Conservation (phyloP, 768 basidiomycete species). For the Chalciporus sphaerocephalus region DNA sequence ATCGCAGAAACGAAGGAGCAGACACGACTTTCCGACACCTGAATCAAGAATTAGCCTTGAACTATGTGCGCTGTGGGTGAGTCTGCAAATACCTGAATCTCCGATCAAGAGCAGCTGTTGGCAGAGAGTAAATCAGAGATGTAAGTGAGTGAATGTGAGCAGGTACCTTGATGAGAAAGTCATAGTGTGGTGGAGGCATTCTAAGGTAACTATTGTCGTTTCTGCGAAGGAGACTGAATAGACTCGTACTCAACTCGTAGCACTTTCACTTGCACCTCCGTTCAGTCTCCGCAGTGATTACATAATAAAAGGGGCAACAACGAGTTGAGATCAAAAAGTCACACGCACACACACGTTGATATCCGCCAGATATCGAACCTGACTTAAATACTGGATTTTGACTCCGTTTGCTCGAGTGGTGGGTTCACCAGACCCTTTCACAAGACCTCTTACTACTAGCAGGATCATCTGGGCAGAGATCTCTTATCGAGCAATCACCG, state of each 20-base stretch:
- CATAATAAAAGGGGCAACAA: slow-evolving; percentile 5
- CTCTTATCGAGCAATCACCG: neutral
- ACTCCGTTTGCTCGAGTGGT: neutral
- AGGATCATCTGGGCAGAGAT: no score
- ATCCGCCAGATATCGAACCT: neutral
- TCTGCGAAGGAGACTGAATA: neutral
- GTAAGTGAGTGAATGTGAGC: slow-evolving; percentile 6
- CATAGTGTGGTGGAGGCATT: slow-evolving; percentile 94
- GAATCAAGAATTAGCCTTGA: slow-evolving; percentile 14
- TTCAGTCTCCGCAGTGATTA: slow-evolving; percentile 23
- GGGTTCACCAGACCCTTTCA: neutral
- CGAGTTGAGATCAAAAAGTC: no score
- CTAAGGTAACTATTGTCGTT: slow-evolving; percentile 1
- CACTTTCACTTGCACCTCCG: neutral
- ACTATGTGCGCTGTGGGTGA: neutral
- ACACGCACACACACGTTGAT: no score
- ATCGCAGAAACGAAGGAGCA: slow-evolving; percentile 96
- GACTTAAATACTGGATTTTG: neutral
- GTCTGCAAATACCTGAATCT: slow-evolving; percentile 67
- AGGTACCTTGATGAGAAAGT: slow-evolving; percentile 88
- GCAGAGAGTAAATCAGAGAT: neutral
- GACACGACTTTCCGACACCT: slow-evolving; percentile 96
- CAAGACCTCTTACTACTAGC: neutral
- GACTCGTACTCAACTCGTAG: neutral
- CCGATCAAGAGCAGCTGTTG: slow-evolving; percentile 87